A percentile compares a stretch with the other conserved stretches of the same genome.
Conservation (phyloP, 805 yeast species). For the Starmera dryadoides region DNA sequence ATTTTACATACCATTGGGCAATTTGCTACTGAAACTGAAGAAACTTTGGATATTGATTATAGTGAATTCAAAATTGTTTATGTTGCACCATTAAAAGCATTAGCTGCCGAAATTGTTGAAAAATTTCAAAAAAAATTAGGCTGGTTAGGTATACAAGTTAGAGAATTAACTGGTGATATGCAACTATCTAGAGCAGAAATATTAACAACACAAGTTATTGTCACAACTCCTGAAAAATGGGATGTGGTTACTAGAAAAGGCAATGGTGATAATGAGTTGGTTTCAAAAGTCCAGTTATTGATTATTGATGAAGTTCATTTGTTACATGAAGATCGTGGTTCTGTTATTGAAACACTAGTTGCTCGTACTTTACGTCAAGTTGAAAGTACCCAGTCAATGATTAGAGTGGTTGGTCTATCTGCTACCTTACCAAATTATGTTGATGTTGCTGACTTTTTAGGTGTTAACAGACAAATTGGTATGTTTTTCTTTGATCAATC, state of each 20-base stretch:
- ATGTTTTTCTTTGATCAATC: conserved; percentile 92
- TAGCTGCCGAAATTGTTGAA: conserved; percentile 95
- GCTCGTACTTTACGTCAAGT: conserved; percentile 94
- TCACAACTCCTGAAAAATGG: conserved; percentile 96
- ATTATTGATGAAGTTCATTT: conserved; percentile 96
- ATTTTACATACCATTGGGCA: conserved; percentile 76
- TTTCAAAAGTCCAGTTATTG: conserved; percentile 74
- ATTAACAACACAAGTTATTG: conserved; percentile 75
- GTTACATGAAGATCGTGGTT: conserved; percentile 95
- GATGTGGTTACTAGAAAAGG: conserved; percentile 95
- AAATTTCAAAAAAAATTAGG: conserved; percentile 70
- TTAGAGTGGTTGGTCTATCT: conserved; percentile 86
- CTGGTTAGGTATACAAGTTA: conserved; percentile 81
- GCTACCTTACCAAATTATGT: conserved; percentile 89
- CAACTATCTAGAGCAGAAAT: conserved; percentile 80
- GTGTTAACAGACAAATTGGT: conserved; percentile 84
- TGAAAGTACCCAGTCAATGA: conserved; percentile 89
- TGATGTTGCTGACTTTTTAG: conserved; percentile 92
- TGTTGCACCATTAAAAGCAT: conserved; percentile 88
- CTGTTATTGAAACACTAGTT: conserved; percentile 91
- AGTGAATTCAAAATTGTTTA: conserved; percentile 87
- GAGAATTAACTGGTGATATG: conserved; percentile 95
- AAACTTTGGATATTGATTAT: conserved; percentile 57
- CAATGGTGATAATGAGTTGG: conserved; percentile 79
- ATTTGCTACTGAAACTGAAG: conserved; percentile 48